Evolutionary conservation across 345 rosid species (phyloP), one percentile per base, ranked within the genome.

Genomic region (Citrus glauca): DNA sequence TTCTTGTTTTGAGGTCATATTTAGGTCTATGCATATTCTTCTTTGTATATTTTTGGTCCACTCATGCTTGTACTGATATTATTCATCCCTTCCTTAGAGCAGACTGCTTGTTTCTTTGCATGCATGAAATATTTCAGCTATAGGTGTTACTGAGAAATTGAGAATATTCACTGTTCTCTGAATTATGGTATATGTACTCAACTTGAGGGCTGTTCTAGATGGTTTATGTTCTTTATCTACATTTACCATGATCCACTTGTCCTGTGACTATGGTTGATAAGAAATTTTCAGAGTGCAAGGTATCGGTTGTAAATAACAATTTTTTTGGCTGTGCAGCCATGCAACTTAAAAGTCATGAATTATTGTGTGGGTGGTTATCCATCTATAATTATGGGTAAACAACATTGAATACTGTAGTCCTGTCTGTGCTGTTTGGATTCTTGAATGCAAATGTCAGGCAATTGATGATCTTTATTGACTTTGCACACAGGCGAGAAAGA

Each of bases 401-500:
- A 48, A 30, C 64, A 35, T 32, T 55, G 16, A 25, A 24, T 50
- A 19, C 42, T 33, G 28, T n/a, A 59, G 10, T 71, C 30, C 30
- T 69, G 30, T 38, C 66, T 69, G 57, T 74, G 48, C 69, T 66
- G 78, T 81, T 72, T 64, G 38, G 22, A 50, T 28, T 71, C 48
- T 45, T 42, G 17, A 27, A 48, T 38, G 62, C 42, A 16, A 69
- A 42, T 61, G 42, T 66, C 68, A 32, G 30, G 50, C 70, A 48
- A 71, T 62, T 72, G 68, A 76, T 74, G 32, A 72, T 79, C 33
- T 69, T 79, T 70, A 22, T 73, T 73, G 59, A 57, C 59, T 74
- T 82, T 69, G 22, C 63, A 66, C 76, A 28, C 97, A 96, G 99
- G 90, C 84, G 48, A 89, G 95, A 80, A 96, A 96, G 91, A 86